A percentile compares a stretch with the other conserved stretches of the same genome.
phyloP scores from a whole-genome alignment of 768 basidiomycete species.

The Kwoniella dendrophila region DNA sequence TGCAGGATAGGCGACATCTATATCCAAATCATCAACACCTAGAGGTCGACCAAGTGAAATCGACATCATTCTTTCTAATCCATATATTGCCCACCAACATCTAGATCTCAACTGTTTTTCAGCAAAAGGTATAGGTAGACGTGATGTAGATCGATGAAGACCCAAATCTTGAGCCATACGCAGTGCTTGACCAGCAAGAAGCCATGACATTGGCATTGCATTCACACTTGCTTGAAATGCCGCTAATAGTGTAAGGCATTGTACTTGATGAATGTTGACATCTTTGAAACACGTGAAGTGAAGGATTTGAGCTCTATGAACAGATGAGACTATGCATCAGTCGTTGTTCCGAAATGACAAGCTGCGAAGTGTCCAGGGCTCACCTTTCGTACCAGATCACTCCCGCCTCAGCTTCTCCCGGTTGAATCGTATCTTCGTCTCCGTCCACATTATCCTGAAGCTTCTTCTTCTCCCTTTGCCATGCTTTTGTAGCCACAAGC shows the following conservation, averaged over 20 bases:
- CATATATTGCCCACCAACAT: constrained; percentile 94
- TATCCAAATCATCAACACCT: constrained; percentile 84
- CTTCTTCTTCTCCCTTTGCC: constrained; percentile 56
- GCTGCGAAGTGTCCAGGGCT: not conserved
- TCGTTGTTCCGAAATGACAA: constrained; percentile 5
- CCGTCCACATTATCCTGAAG: constrained; percentile 67
- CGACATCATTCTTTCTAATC: constrained; percentile 78
- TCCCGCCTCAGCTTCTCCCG: constrained; percentile 49
- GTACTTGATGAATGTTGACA: constrained; percentile 81
- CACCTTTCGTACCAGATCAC: constrained; percentile 51
- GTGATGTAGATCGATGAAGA: constrained; percentile 81
- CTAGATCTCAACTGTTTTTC: constrained; percentile 88
- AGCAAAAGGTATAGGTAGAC: constrained; percentile 68
- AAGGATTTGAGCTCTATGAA: constrained; percentile 74
- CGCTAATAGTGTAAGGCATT: constrained; percentile 84
- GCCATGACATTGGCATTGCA: constrained; percentile 91
- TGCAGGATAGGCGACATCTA: constrained; percentile 82
- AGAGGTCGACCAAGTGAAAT: constrained; percentile 84
- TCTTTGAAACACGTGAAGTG: constrained; percentile 90
- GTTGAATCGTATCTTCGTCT: constrained; percentile 72
- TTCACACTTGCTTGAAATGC: constrained; percentile 88
- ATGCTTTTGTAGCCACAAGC: constrained; percentile 58
- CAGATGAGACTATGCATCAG: too few species aligned
- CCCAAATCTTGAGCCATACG: constrained; percentile 88
- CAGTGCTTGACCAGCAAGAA: constrained; percentile 85